Base-by-base conservation (phyloP, 1,284 basidiomycete species). In the Ustilago lituana region DNA sequence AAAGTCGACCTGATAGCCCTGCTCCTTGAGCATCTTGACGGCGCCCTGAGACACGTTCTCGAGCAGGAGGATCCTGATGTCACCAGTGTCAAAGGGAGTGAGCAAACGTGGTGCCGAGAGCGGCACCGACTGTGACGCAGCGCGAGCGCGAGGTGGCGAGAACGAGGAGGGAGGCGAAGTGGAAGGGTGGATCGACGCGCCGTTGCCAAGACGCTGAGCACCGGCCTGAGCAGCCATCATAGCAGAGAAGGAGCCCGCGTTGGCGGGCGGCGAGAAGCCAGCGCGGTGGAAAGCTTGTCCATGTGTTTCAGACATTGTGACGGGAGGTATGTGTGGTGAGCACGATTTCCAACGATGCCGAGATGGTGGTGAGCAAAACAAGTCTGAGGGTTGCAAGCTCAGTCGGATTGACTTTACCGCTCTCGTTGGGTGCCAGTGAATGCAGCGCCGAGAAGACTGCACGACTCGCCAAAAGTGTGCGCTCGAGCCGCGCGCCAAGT, bases 31-130 rank as follows among this genome's bases (percentile, higher is more conserved):
- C 61, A 89, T 86, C 29, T 86, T 84, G 51, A 96, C 92, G 20
- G 96, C 96, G 36, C 93, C 91, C 81, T 90, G 87, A 83, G 90
- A 94, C 85, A 98, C 94, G 82, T 98, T 98, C 84, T 98, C 95
- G 66, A 98, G 87, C 48, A 98, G 85, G 55, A 98, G 87, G 46
- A 98, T 87, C 22, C 60, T 50, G 63, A 82, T 80, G 61, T 76
- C 73, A 36, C 75, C 75, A 10, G 59, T 68, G 65, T 80, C 76
- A 36, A 81, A 80, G 12, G 78, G 80, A 14, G 78, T 79, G 33
- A 82, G 53, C 14, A 78, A 45, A 51, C 76, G 63, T 12, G 80
- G 78, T 36, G 67, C 58, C 24, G 59, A 62, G 39, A 62, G 54
- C 2, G 61, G 59, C 5, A 63, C 64, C 41, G 59, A 66, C 32